Base-by-base conservation (phyloP, 345 rosid genomes). In the Populus ilicifolia region DNA sequence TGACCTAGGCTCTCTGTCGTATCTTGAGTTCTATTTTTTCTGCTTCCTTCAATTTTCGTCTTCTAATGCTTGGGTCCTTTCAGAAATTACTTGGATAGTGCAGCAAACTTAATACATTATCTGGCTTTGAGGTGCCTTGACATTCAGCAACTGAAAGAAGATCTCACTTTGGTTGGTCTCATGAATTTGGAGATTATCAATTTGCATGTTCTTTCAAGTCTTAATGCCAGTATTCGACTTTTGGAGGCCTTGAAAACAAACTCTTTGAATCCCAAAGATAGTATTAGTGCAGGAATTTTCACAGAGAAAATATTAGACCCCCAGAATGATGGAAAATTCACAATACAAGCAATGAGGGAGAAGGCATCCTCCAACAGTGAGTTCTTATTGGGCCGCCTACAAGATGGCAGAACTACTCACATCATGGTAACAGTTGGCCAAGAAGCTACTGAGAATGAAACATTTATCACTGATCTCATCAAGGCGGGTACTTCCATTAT, bases 401-500 rank as follows among this genome's bases (percentile, higher is more conserved):
- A 50, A 64, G 86, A 83, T 13, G 79, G 84, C 70, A 88, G 81
- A 82, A 79, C 38, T 74, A 83, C 86, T 61, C 88, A 85, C 71
- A 88, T 89, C 71, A 91, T 89, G 93, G 91, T 89, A 43, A 91
- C 93, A 52, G 83, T 89, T 75, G 93, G 90, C n/a, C 67, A 79
- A 75, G 95, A 91, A 86, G 90, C 87, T 67, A 80, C 76, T n/a
- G 81, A 72, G 77, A 83, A 83, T 73, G 93, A 89, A 77, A 79
- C 88, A 21, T 80, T 89, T 48, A 67, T 88, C 67, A 20, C 80
- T 6, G 87, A 89, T 79, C 83, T 89, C 77, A 75, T 89, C 50
- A 86, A 84, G 71, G 86, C 89, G 63, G 93, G 92, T 14, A 76
- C 89, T 73, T 87, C 91, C 1, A 50, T 87, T 74, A 63, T 91